Percentiles rank a stretch among this genome's conserved stretches.
Evolutionary conservation across 1,139 yeast genomes (phyloP).

Genomic region (Yamadazyma pseudoaaseri): DNA sequence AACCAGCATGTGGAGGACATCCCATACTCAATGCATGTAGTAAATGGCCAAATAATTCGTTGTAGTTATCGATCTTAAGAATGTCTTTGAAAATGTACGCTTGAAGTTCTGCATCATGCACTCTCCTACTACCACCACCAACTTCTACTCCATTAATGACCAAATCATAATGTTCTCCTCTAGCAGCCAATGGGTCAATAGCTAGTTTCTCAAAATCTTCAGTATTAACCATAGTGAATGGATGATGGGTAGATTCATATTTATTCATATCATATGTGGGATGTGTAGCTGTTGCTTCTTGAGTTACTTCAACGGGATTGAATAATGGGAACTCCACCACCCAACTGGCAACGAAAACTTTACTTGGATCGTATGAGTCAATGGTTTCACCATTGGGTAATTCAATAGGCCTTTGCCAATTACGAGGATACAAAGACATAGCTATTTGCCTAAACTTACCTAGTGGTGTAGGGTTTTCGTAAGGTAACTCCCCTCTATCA

Average conservation of each 20-base stretch:
- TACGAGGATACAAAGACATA: slow-evolving; percentile 49
- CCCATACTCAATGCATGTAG: slow-evolving; percentile 81
- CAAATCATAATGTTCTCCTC: slow-evolving; percentile 93
- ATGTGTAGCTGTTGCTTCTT: slow-evolving; percentile 32
- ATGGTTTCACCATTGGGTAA: slow-evolving; percentile 15
- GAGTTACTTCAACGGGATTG: slow-evolving; percentile 58
- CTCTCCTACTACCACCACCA: slow-evolving; percentile 97
- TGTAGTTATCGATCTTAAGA: slow-evolving; percentile 53
- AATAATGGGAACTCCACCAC: slow-evolving; percentile 88
- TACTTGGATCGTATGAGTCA: slow-evolving; percentile 18
- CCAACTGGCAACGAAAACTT: slow-evolving; percentile 73
- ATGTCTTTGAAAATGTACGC: slow-evolving; percentile 61
- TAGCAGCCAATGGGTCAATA: slow-evolving; percentile 58
- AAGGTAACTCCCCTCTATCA: slow-evolving; percentile 62
- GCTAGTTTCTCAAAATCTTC: slow-evolving; percentile 62
- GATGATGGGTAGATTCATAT: slow-evolving; percentile 85
- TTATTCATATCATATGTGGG: slow-evolving; percentile 56
- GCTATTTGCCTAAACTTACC: slow-evolving; percentile 83
- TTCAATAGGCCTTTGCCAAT: slow-evolving; percentile 47
- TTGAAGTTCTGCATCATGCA: slow-evolving; percentile 82
- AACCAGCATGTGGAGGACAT: slow-evolving; percentile 98
- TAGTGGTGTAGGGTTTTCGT: slow-evolving; percentile 94
- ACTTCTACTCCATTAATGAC: slow-evolving; percentile 94
- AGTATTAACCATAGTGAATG: slow-evolving; percentile 86
- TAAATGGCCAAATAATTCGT: slow-evolving; percentile 80